phyloP scores from a whole-genome alignment of 1,284 basidiomycete species.

The Boletus sp. region DNA sequence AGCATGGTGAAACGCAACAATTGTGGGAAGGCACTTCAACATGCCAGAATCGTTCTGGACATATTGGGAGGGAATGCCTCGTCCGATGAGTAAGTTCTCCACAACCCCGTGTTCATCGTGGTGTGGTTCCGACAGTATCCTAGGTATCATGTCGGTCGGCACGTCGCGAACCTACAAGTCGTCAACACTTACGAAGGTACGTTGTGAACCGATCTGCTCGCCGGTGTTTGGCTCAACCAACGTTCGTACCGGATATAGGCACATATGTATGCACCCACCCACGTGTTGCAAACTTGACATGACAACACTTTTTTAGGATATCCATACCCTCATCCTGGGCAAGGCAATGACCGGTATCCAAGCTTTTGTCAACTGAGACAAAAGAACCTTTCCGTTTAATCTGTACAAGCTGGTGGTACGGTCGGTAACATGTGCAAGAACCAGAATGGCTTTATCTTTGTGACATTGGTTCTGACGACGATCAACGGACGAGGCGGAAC shows the following conservation, averaged over 20 bases:
- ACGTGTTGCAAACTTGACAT: background rate
- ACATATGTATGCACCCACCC: slow-evolving; percentile 25
- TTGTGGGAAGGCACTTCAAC: slow-evolving; percentile 87
- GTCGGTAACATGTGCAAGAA: background rate
- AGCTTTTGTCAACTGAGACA: slow-evolving; percentile 65
- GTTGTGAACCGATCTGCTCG: slow-evolving; percentile 17
- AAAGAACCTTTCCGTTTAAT: background rate
- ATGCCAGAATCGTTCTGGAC: slow-evolving; percentile 78
- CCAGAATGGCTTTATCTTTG: background rate
- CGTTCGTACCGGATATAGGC: slow-evolving; percentile 24
- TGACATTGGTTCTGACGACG: background rate
- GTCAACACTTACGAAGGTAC: slow-evolving; percentile 90
- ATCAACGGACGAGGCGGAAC: background rate
- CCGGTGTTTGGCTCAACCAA: slow-evolving; percentile 5
- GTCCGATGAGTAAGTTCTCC: slow-evolving; percentile 73
- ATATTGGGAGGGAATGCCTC: slow-evolving; percentile 91
- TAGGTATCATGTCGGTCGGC: slow-evolving; percentile 86
- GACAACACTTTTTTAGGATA: slow-evolving; percentile 52
- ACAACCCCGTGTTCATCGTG: background rate
- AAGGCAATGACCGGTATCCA: slow-evolving; percentile 87
- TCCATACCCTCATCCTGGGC: slow-evolving; percentile 85
- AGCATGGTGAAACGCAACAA: slow-evolving; percentile 96
- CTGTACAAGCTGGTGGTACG: background rate
- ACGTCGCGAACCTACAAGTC: slow-evolving; percentile 89
- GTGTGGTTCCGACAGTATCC: background rate